Conservation (phyloP, 768 basidiomycete species). For the Lepiota venenata region DNA sequence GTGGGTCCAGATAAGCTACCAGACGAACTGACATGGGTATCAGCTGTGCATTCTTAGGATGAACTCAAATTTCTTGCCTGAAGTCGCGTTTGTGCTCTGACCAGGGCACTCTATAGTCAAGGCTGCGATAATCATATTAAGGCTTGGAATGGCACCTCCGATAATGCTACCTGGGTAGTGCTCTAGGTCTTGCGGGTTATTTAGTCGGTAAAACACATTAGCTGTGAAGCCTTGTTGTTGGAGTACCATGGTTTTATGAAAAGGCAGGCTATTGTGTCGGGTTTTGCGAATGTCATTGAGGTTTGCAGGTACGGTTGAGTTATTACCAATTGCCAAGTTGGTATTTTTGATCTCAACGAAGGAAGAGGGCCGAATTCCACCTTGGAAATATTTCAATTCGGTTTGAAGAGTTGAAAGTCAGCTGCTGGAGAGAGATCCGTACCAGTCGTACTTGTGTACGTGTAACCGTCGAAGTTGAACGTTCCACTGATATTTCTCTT, state of each 20-base stretch:
- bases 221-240: conserved; percentile 5
- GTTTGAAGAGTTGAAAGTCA: no score
- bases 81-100: neutral
- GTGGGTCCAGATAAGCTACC: neutral
- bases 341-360: neutral
- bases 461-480: conserved; percentile 3
- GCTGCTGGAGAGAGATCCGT: neutral
- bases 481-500: neutral
- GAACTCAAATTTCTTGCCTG: no score
- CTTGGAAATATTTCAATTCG: neutral
- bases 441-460: conserved; percentile 1
- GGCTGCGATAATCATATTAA: neutral
- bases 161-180: neutral
- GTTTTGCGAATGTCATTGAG: neutral
- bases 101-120: neutral
- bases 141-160: neutral
- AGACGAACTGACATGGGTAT: neutral
- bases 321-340: neutral
- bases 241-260: conserved; percentile 5
- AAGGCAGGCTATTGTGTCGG: neutral
- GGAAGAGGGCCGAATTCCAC: neutral
- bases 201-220: neutral
- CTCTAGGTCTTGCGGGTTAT: neutral
- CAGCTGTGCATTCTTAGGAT: neutral
- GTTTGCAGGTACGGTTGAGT: neutral